Percentiles rank a stretch among this genome's conserved stretches.
Evolutionary conservation across 257 asterid genomes (phyloP).

Genomic region (Scutellaria minor): DNA sequence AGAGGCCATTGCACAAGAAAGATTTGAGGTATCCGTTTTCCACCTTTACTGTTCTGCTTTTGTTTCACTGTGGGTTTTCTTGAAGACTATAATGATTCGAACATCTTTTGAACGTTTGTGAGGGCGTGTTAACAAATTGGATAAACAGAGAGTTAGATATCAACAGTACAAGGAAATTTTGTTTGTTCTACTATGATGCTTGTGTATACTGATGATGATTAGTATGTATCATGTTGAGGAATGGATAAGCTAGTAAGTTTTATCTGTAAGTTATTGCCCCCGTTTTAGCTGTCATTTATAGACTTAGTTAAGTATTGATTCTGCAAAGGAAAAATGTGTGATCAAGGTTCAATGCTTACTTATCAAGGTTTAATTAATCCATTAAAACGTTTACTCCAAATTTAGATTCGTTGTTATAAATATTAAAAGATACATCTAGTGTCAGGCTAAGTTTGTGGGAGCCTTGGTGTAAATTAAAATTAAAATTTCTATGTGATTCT

Average conservation of each 20-base stretch:
- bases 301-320: too few species aligned
- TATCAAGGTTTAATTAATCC: too few species aligned
- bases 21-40: constrained; percentile 63
- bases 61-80: background rate
- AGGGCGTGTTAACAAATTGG: background rate
- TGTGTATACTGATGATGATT: background rate
- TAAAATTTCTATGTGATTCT: constrained; percentile 3
- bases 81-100: background rate
- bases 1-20: constrained; percentile 77
- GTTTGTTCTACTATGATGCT: background rate
- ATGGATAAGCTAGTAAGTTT: background rate
- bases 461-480: too few species aligned
- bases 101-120: background rate
- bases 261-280: background rate
- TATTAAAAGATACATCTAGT: background rate
- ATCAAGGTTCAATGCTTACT: too few species aligned
- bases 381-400: background rate
- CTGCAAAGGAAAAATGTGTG: too few species aligned
- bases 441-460: too few species aligned
- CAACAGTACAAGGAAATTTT: too few species aligned
- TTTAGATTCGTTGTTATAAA: background rate
- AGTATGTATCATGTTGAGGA: background rate
- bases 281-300: background rate
- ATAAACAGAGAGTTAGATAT: background rate
- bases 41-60: background rate